Base-by-base conservation (phyloP, 2,329 filamentous ascomycete genomes). In the Arthrobotrys conoides region DNA sequence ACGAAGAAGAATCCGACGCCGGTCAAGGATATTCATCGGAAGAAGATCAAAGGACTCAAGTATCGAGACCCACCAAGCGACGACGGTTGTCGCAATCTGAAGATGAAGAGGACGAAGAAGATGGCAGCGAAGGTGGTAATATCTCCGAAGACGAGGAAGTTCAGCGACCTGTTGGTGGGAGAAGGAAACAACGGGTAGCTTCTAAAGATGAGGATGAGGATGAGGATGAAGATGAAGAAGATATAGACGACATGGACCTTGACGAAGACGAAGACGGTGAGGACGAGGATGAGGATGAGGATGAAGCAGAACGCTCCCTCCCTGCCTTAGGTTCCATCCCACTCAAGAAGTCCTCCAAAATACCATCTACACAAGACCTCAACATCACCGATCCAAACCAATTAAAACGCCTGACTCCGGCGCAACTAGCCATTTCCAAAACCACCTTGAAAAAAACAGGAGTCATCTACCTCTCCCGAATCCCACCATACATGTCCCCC, bases 401-500 rank as follows among this genome's bases (percentile, higher is more conserved):
- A 71, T 63, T 81, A 66, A 88, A 87, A 80, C 86, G 88, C 48
- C 84, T 92, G 76, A 87, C 88, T 49, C 90, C 91, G 83, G 90
- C 92, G 85, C 91, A 92, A 83, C 88, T 92, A 61, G 88, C 91
- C 46, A 87, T 87, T 4, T 88, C 90, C 10, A 89, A 90, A 80
- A 88, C 88, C 41, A 90, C 90, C 22, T 87, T 91, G 76, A 90
- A 89, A 81, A 91, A 90, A 83, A 93, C 92, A 0, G 93, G 93
- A 80, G 92, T 96, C 12, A 87, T 96, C 77, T 96, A 96, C 85
- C 87, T 96, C 79, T 95, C 92, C 3, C 90, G 93, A 76, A 89
- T 96, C 80, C 93, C 93, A 3, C 93, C 93, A 0, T 96, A 94
- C 84, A 96, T 96, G 92, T 94, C 94, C 82, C 92, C 93, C 5